A percentile compares a stretch with the other conserved stretches of the same genome.
Conservation (phyloP, 2,329 filamentous ascomycete genomes). For the Chrysoporthe deuterocubensis region DNA sequence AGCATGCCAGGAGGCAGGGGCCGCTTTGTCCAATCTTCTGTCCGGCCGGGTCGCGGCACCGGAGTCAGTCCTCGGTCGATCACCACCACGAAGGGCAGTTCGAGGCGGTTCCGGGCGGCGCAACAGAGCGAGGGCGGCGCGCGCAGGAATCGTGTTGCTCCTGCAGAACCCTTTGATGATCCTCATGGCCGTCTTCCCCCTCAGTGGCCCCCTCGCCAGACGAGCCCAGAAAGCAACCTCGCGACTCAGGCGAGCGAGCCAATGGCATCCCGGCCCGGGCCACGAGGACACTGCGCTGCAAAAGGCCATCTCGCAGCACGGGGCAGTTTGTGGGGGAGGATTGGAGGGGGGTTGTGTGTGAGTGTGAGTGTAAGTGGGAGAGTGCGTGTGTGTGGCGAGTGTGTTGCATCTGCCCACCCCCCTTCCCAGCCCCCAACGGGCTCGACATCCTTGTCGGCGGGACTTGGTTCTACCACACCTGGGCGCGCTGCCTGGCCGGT, state of each 20-base stretch:
- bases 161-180: too few species aligned
- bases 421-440: not conserved
- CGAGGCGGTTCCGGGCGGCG: not conserved
- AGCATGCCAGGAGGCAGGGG: not conserved
- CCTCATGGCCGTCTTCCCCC: too few species aligned
- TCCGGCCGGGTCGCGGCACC: not conserved
- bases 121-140: not conserved
- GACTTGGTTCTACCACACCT: too few species aligned
- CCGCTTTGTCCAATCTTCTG: not conserved
- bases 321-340: slow-evolving; percentile 5
- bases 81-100: not conserved
- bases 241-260: not conserved
- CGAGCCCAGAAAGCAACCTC: too few species aligned
- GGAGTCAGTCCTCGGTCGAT: not conserved
- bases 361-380: too few species aligned
- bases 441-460: slow-evolving; percentile 7
- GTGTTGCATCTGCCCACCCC: not conserved
- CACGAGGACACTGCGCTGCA: slow-evolving; percentile 15
- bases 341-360: not conserved
- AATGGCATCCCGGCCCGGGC: slow-evolving; percentile 18
- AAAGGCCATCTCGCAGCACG: slow-evolving; percentile 12
- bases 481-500: too few species aligned
- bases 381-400: not conserved
- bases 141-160: not conserved
- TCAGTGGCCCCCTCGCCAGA: too few species aligned